phyloP scores from a whole-genome alignment of 176 grass and related monocot species.

The Ananas comosus region DNA sequence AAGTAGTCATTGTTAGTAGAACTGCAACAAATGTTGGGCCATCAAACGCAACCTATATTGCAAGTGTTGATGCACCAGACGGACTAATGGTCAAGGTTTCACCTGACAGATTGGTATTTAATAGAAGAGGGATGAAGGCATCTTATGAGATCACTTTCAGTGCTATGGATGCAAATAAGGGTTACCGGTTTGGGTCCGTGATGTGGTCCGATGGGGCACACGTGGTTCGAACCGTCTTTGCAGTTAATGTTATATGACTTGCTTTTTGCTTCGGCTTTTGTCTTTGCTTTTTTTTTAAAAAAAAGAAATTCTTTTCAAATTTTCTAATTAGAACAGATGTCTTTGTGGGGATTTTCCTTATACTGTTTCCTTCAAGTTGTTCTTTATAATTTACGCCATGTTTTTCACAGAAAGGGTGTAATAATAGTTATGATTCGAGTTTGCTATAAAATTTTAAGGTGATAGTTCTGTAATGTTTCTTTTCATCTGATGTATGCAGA shows the following conservation, averaged over 20 bases:
- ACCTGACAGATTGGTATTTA: slow-evolving; percentile 55
- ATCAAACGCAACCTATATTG: slow-evolving; percentile 58
- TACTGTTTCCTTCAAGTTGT: neutral
- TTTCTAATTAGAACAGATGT: neutral
- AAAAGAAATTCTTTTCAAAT: neutral
- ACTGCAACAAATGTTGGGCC: slow-evolving; percentile 71
- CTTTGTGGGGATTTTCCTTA: neutral
- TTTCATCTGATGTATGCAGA: too few species aligned
- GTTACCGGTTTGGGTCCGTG: slow-evolving; percentile 49
- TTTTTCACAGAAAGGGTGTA: too few species aligned
- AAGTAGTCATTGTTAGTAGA: slow-evolving; percentile 31
- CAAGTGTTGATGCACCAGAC: slow-evolving; percentile 31
- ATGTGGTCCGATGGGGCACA: slow-evolving; percentile 90
- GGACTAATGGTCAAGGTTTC: slow-evolving; percentile 49
- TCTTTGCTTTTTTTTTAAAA: neutral
- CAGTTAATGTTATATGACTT: slow-evolving; percentile 59
- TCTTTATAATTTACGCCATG: neutral
- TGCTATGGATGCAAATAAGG: slow-evolving; percentile 29
- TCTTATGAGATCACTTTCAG: slow-evolving; percentile 64
- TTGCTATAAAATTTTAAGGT: too few species aligned
- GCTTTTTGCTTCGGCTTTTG: neutral
- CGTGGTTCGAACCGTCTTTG: slow-evolving; percentile 65
- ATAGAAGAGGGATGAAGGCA: slow-evolving; percentile 52
- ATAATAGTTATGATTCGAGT: too few species aligned
- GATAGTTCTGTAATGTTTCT: too few species aligned